Evolutionary conservation across 2,329 filamentous ascomycete genomes (phyloP).

Genomic region (Phaeoacremonium minimum): DNA sequence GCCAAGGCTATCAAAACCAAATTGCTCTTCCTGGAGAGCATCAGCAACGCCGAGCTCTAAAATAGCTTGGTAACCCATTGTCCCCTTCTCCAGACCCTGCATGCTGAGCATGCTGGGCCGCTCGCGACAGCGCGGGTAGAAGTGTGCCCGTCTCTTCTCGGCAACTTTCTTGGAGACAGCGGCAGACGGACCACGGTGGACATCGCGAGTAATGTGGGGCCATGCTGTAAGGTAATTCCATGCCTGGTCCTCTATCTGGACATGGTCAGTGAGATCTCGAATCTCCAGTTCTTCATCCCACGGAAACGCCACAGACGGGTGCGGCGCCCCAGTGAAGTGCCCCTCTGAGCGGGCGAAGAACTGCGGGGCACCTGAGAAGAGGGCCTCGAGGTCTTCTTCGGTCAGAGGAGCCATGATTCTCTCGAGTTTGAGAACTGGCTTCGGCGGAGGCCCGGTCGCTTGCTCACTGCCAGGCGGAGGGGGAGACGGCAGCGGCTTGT

Average conservation of each 20-base stretch:
- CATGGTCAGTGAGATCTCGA: conserved; percentile 61
- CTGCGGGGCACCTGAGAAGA: conserved; percentile 73
- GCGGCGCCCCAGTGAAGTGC: conserved; percentile 54
- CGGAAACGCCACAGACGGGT: conserved; percentile 62
- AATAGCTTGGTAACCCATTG: conserved; percentile 64
- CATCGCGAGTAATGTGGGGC: conserved; percentile 53
- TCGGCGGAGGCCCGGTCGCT: conserved; percentile 30
- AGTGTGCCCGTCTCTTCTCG: conserved; percentile 48
- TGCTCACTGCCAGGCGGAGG: conserved; percentile 38
- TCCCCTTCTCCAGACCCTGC: conserved; percentile 67
- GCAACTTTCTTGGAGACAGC: conserved; percentile 33
- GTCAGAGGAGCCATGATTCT: conserved; percentile 57
- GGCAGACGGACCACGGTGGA: conserved; percentile 37
- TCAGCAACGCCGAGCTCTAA: conserved; percentile 63
- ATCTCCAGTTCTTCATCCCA: conserved; percentile 61
- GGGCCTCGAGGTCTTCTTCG: conserved; percentile 58
- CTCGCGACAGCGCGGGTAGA: conserved; percentile 55
- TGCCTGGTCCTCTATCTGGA: conserved; percentile 57
- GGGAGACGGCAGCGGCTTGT: conserved; percentile 54
- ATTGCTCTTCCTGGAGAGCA: conserved; percentile 58
- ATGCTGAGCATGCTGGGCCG: conserved; percentile 69
- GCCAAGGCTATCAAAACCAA: conserved; percentile 52
- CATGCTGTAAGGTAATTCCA: conserved; percentile 61
- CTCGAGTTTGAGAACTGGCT: conserved; percentile 44
- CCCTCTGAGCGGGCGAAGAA: conserved; percentile 61